phyloP scores from a whole-genome alignment of 495 filamentous ascomycete genomes.

The Tuber aestivum region DNA sequence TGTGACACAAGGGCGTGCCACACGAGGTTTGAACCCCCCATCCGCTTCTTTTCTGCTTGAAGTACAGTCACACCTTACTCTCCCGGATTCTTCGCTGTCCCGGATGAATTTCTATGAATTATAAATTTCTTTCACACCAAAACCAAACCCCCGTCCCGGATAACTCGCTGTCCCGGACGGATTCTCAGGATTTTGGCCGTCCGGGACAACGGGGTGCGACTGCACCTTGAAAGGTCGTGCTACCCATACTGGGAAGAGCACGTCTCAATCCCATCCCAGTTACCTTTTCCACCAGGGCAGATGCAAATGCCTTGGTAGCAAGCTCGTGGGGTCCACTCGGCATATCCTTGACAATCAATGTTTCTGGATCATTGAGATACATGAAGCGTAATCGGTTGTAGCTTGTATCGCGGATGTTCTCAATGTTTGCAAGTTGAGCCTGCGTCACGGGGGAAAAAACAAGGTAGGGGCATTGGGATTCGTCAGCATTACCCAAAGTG shows the following conservation, averaged over 20 bases:
- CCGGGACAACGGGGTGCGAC: too few species aligned
- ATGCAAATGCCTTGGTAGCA: neutral
- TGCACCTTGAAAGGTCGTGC: conserved; percentile 3
- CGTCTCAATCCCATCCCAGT: neutral
- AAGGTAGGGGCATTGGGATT: neutral
- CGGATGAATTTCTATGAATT: too few species aligned
- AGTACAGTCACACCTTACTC: too few species aligned
- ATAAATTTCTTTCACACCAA: too few species aligned
- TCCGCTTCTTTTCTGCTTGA: conserved; percentile 12
- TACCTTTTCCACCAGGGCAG: neutral
- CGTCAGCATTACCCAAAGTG: neutral
- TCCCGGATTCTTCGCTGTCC: too few species aligned
- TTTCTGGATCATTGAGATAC: neutral
- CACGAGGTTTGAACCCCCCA: neutral
- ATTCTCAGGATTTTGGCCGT: too few species aligned
- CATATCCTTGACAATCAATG: conserved; percentile 12
- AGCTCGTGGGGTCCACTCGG: neutral
- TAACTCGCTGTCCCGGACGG: too few species aligned
- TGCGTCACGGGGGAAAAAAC: neutral
- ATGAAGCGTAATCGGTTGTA: neutral
- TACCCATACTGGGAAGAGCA: neutral
- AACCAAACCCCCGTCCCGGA: too few species aligned
- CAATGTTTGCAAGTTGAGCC: neutral
- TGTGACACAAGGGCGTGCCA: neutral
- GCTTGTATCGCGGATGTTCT: neutral